Base-by-base conservation (phyloP, 495 filamentous ascomycete species). In the Talaromyces borbonicus region DNA sequence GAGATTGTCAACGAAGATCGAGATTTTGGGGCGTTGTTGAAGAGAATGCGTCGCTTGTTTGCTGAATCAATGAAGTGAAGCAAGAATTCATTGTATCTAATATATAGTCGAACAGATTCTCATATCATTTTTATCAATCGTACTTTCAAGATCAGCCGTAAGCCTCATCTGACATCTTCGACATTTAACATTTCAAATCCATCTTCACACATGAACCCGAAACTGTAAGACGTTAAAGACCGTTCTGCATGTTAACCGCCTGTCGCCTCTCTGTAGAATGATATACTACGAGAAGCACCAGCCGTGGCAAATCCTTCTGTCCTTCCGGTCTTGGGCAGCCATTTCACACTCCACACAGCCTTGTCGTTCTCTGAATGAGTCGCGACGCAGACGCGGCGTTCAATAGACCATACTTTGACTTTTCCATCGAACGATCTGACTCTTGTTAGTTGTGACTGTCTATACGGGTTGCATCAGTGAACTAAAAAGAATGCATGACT, bases 41-140 rank as follows among this genome's bases (percentile, higher is more conserved):
- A 94, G 69, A 84, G 84, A 15, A 98, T 98, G 89, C 79, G 92
- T 58, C 84, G 83, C 53, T 52, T 96, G 33, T 95, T 98, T 63
- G 67, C 77, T 4, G 73, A 75, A 44, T 65, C 62, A 1, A 56
- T 79, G 64, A 80, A 77, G 53, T 78, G 51, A 58, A 14, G 18
- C 9, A 20, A n/a, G 27, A 12, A 22, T 44, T 44, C 5, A 15
- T 5, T 20, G 29, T 43, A 15, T 7, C n/a, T n/a, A n/a, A n/a
- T n/a, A n/a, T n/a, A n/a, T n/a, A n/a, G n/a, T 30, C 16, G 38
- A 41, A 41, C n/a, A 44, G 18, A 24, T 20, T 46, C 42, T 52
- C 48, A 56, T 29, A 41, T n/a, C n/a, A n/a, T n/a, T n/a, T n/a
- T n/a, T n/a, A n/a, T n/a, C n/a, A n/a, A n/a, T n/a, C n/a, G n/a